Conservation (phyloP, 1,284 basidiomycete genomes). For the Malassezia obtusa region DNA sequence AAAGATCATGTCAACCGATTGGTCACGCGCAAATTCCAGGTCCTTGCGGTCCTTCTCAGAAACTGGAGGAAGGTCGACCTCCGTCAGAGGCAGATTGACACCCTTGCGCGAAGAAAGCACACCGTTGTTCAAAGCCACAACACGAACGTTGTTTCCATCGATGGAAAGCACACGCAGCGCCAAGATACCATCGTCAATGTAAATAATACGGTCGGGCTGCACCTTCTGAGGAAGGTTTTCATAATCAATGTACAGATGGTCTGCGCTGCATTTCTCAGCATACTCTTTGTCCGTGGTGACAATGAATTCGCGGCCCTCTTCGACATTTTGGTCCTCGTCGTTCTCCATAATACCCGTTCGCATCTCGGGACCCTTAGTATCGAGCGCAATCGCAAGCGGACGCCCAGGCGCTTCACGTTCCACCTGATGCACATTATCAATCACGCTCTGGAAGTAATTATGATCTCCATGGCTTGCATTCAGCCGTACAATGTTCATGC, state of each 20-base stretch:
- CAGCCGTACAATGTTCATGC: conserved; percentile 48
- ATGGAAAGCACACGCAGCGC: conserved; percentile 84
- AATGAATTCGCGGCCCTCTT: conserved; percentile 87
- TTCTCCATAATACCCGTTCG: conserved; percentile 88
- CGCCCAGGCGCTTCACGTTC: conserved; percentile 55
- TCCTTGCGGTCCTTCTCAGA: conserved; percentile 88
- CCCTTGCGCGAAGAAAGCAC: conserved; percentile 92
- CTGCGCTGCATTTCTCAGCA: conserved; percentile 73
- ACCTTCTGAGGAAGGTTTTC: conserved; percentile 90
- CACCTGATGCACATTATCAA: conserved; percentile 42
- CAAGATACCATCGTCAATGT: conserved; percentile 92
- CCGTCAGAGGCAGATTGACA: conserved; percentile 96
- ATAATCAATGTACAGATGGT: conserved; percentile 53
- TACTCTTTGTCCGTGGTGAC: conserved; percentile 77
- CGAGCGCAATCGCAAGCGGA: conserved; percentile 91
- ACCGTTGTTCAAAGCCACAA: conserved; percentile 87
- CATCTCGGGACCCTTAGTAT: conserved; percentile 99
- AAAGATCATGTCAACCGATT: conserved; percentile 82
- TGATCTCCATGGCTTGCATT: conserved; percentile 46
- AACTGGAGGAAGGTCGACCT: conserved; percentile 92
- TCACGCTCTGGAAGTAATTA: conserved; percentile 44
- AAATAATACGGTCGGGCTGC: conserved; percentile 86
- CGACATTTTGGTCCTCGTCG: conserved; percentile 72
- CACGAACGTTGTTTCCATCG: conserved; percentile 51
- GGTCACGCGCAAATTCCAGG: conserved; percentile 87